phyloP scores from a whole-genome alignment of 2,329 filamentous ascomycete species.

The Penicillium sp. region DNA sequence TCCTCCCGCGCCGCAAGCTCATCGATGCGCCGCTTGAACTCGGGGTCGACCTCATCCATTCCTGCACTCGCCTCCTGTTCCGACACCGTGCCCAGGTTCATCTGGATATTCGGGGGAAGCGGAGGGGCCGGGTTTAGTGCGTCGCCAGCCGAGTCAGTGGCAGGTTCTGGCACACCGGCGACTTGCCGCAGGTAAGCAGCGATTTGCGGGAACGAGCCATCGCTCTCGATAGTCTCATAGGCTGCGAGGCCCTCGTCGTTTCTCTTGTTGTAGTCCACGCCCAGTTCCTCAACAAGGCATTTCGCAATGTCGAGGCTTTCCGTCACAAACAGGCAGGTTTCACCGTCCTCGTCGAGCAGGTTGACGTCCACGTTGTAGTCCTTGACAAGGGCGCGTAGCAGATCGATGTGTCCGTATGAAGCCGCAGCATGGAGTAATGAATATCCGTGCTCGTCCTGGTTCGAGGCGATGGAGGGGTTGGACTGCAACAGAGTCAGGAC shows the following conservation, averaged over 20 bases:
- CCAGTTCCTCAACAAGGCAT: conserved; percentile 72
- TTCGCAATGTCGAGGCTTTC: conserved; percentile 71
- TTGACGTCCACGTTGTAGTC: conserved; percentile 73
- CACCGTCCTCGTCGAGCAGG: conserved; percentile 77
- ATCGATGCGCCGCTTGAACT: conserved; percentile 77
- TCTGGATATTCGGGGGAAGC: too few species aligned
- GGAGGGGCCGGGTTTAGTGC: too few species aligned
- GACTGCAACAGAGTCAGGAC: conserved; percentile 66
- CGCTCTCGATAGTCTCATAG: conserved; percentile 66
- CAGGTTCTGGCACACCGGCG: conserved; percentile 40
- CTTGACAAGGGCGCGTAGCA: conserved; percentile 64
- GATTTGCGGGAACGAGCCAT: conserved; percentile 67
- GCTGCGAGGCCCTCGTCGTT: conserved; percentile 73
- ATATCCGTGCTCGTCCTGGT: conserved; percentile 86
- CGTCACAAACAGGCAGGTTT: conserved; percentile 89
- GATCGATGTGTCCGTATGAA: conserved; percentile 81
- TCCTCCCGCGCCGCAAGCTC: conserved; percentile 75
- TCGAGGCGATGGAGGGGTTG: conserved; percentile 63
- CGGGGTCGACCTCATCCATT: conserved; percentile 64
- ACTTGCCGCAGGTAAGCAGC: conserved; percentile 57
- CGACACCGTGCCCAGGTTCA: conserved; percentile 68
- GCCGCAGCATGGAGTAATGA: conserved; percentile 85
- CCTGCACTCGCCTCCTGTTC: conserved; percentile 50
- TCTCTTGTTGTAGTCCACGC: conserved; percentile 55
- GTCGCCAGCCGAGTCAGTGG: too few species aligned